phyloP scores from a whole-genome alignment of 495 filamentous ascomycete species.

The Hypoxylon cercidicola region DNA sequence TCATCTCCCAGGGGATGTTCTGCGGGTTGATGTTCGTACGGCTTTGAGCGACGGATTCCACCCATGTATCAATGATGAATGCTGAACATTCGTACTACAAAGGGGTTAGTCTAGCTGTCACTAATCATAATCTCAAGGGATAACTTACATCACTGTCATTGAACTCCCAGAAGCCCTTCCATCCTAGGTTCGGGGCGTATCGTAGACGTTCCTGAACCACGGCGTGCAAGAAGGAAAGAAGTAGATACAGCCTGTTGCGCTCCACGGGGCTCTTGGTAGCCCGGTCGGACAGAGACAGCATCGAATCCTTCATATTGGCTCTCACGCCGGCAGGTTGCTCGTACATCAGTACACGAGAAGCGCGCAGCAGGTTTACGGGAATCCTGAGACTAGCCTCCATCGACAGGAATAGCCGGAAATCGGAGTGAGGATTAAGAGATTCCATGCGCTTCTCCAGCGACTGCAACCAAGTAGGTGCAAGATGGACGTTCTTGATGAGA shows the following conservation, averaged over 20 bases:
- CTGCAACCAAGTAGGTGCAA: conserved; percentile 95
- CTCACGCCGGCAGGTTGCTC: conserved; percentile 96
- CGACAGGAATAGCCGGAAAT: conserved; percentile 95
- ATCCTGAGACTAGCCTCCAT: conserved; percentile 99
- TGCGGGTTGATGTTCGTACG: conserved; percentile 91
- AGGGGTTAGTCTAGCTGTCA: conserved; percentile 39
- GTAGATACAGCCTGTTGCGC: conserved; percentile 86
- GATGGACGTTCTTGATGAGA: conserved; percentile 97
- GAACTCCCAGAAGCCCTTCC: conserved; percentile 99
- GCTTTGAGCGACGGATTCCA: conserved; percentile 80
- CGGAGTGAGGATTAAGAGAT: conserved; percentile 90
- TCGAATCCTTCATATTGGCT: conserved; percentile 98
- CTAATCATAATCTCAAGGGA: conserved; percentile 4
- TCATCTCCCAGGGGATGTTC: conserved; percentile 97
- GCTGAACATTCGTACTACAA: conserved; percentile 94
- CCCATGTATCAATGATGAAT: conserved; percentile 95
- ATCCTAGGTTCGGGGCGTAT: conserved; percentile 93
- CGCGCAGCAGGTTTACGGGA: conserved; percentile 92
- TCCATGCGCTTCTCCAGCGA: conserved; percentile 96
- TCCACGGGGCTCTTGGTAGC: conserved; percentile 87
- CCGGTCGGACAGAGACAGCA: conserved; percentile 82
- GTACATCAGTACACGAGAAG: conserved; percentile 95
- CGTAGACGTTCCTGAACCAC: conserved; percentile 95
- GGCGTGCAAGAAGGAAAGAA: conserved; percentile 94
- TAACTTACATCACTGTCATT: conserved; percentile 96